Conservation (phyloP, 208 protist genomes). For the Sergeia podlipaevii region DNA sequence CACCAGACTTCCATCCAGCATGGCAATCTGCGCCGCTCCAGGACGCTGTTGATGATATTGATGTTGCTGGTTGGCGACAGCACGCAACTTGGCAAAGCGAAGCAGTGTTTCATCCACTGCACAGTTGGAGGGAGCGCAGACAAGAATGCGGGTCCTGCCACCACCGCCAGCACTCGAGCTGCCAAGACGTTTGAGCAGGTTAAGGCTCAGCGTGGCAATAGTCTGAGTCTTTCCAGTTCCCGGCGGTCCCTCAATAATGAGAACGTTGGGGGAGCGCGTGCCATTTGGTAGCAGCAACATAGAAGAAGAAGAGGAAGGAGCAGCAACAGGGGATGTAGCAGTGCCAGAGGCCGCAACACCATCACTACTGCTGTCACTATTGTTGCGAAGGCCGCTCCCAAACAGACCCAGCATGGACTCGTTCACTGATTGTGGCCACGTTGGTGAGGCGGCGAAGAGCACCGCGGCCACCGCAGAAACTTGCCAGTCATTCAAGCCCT, state of each 20-base stretch:
- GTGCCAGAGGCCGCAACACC: background rate
- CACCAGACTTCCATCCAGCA: constrained; percentile 21
- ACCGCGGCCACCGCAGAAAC: constrained; percentile 48
- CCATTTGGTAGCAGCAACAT: too few relatives aligned
- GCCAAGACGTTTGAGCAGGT: constrained; percentile 57
- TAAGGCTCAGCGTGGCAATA: constrained; percentile 60
- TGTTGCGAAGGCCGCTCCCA: background rate
- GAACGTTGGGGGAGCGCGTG: constrained; percentile 31
- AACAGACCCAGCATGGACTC: background rate
- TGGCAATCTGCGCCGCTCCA: background rate
- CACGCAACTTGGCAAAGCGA: constrained; percentile 23
- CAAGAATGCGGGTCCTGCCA: constrained; percentile 46
- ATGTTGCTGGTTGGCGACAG: background rate
- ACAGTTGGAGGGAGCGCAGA: constrained; percentile 86
- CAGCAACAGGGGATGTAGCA: background rate
- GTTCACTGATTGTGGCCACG: too few relatives aligned
- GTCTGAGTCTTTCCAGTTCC: constrained; percentile 92
- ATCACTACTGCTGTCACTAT: background rate
- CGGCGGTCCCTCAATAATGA: constrained; percentile 85
- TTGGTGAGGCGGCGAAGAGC: constrained; percentile 36
- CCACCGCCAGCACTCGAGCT: background rate
- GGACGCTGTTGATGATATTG: background rate
- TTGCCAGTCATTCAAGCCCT: constrained; percentile 64
- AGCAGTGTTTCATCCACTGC: constrained; percentile 83
- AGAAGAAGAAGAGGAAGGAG: too few relatives aligned